Evolutionary conservation across 176 grass and related monocot species (phyloP).

Genomic region (Aegilops speltoides): DNA sequence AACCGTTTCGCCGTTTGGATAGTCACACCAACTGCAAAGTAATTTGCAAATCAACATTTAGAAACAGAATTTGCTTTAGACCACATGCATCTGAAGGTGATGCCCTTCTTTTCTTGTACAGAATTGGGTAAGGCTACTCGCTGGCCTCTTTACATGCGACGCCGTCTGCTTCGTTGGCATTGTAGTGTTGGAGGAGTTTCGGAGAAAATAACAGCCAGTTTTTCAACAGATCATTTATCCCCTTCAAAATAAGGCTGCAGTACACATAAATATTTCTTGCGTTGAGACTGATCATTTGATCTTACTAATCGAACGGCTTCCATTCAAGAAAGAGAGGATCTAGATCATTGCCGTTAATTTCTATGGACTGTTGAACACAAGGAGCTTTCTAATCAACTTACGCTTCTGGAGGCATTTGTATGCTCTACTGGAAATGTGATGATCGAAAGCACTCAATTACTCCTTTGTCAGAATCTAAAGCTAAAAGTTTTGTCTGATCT

Average conservation of each 20-base stretch:
- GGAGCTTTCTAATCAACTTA: slow-evolving; percentile 30
- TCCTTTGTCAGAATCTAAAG: slow-evolving; percentile 46
- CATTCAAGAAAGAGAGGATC: slow-evolving; percentile 26
- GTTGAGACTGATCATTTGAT: slow-evolving; percentile 15
- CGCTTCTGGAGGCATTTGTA: slow-evolving; percentile 7
- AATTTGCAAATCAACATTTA: slow-evolving; percentile 44
- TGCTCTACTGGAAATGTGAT: slow-evolving; percentile 19
- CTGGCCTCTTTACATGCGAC: slow-evolving; percentile 21
- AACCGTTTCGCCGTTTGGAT: slow-evolving; percentile 31
- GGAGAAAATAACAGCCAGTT: background rate
- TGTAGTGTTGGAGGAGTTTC: slow-evolving; percentile 29
- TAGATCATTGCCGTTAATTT: slow-evolving; percentile 1
- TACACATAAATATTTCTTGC: background rate
- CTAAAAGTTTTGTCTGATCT: slow-evolving; percentile 55
- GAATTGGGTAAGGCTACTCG: slow-evolving; percentile 27
- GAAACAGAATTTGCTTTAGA: slow-evolving; percentile 45
- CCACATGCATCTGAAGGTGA: slow-evolving; percentile 49
- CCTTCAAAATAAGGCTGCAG: background rate
- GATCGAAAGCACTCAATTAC: slow-evolving; percentile 23
- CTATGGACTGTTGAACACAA: background rate
- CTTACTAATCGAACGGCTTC: background rate
- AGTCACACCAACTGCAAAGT: slow-evolving; percentile 40
- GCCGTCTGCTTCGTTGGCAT: slow-evolving; percentile 20
- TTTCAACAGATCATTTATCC: background rate
- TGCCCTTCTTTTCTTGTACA: slow-evolving; percentile 38